phyloP scores from a whole-genome alignment of 2,329 filamentous ascomycete genomes.

The Fusarium sp. region DNA sequence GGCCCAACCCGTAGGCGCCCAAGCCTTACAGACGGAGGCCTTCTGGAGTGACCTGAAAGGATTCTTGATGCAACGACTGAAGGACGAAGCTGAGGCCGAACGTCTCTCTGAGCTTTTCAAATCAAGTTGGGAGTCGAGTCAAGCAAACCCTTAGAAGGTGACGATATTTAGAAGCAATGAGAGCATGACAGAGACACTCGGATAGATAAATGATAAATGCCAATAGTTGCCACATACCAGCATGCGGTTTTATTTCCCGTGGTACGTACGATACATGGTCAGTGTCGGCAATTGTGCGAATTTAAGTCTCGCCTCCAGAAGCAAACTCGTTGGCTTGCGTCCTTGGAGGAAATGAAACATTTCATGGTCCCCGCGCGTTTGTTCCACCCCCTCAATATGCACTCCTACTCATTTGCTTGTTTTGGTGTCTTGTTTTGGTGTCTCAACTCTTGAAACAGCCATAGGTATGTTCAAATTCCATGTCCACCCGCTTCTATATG shows the following conservation, averaged over 20 bases:
- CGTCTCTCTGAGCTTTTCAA: conserved; percentile 75
- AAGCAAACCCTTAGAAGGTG: conserved; percentile 41
- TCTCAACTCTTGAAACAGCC: conserved; percentile 41
- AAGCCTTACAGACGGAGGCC: conserved; percentile 71
- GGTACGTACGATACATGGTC: conserved; percentile 46
- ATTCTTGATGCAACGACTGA: conserved; percentile 81
- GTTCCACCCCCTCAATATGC: conserved; percentile 34
- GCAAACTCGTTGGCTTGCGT: conserved; percentile 32
- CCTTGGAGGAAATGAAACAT: conserved; percentile 33
- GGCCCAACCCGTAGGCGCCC: conserved; percentile 56
- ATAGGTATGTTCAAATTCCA: conserved; percentile 43
- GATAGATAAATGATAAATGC: conserved; percentile 29
- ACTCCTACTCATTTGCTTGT: conserved; percentile 41
- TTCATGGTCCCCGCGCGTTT: conserved; percentile 18
- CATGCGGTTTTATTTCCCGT: conserved; percentile 43
- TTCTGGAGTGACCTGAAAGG: conserved; percentile 90
- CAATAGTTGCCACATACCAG: conserved; percentile 43
- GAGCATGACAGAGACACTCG: conserved; percentile 23
- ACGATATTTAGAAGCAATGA: background rate
- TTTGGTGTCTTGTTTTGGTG: conserved; percentile 37
- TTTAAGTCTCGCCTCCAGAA: conserved; percentile 40
- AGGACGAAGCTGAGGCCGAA: conserved; percentile 73
- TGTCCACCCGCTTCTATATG: conserved; percentile 34
- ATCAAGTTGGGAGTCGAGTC: conserved; percentile 70
- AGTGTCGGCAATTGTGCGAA: conserved; percentile 43